Base-by-base conservation (phyloP, 2,329 filamentous ascomycete species). In the Fusarium sp. region DNA sequence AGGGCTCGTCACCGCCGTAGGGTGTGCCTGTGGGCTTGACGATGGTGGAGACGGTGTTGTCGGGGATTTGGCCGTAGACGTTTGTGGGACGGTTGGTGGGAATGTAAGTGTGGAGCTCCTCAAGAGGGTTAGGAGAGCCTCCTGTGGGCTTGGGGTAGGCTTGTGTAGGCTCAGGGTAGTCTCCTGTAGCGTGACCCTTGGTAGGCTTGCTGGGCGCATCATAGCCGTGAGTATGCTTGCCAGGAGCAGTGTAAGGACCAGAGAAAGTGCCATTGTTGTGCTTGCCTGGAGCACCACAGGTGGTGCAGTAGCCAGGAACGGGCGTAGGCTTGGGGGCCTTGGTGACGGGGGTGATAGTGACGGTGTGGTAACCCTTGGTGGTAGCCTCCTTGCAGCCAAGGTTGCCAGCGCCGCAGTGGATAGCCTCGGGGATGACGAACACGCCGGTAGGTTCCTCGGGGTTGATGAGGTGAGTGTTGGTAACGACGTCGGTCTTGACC, bases 351-450 rank as follows among this genome's bases (percentile, higher is more conserved):
- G 62, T 60, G 34, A 79, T 40, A 21, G 72, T 77, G 46, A 78
- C 66, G 14, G 67, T 57, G 6, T 65, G 56, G n/a, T 70, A 62
- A 24, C 69, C 71, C 22, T 73, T 62, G 47, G 69, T 72, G 1
- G 76, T 65, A 24, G 75, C 76, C 17, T 67, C 58, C 15, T 62
- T 63, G 73, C 77, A 79, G 40, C 70, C 72, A 10, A 62, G 36
- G 57, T 76, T 70, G 42, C 73, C 73, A 36, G 65, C 51, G 15
- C 65, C 60, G 55, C 77, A 79, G 15, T 70, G 74, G 40, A 76
- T 71, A 1, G 72, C 75, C 36, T 73, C 64, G 40, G 76, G 76
- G 36, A 79, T 71, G 19, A 73, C 77, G 69, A 62, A 76, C 19
- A 73, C 73, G 4, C 66, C 73, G 1, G 75, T 77, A 8, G 69